Base-by-base conservation (phyloP, 2,329 filamentous ascomycete species). In the Colletotrichum sansevieriae region DNA sequence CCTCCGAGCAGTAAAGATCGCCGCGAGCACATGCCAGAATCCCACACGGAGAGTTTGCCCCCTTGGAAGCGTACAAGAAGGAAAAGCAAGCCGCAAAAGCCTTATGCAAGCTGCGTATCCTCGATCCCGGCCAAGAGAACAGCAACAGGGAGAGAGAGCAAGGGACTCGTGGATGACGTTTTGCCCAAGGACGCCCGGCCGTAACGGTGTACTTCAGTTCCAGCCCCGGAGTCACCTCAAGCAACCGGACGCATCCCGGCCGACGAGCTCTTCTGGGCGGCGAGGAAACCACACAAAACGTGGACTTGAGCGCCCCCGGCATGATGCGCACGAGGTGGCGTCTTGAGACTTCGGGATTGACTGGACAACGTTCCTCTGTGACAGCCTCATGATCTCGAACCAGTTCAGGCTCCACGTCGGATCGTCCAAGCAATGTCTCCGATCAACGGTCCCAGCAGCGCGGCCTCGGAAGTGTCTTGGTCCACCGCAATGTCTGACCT, bases 331-430 rank as follows among this genome's bases (percentile, higher is more conserved):
- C 11, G 39, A 37, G 18, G 46, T 63, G 68, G 52, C 64, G 64
- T 29, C 25, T n/a, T 20, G 29, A 12, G n/a, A 11, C 33, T 41
- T 44, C 35, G 20, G 33, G 22, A 58, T 55, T 56, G 47, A 68
- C 59, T 58, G 68, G 64, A 9, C 18, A 41, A 67, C 46, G 46
- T 54, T 29, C 39, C 33, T 58, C 41, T 25, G 39, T 55, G 49
- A 25, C 58, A 68, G 68, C 64, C 64, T 64, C 68, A 56, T 63
- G 58, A 68, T 70, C 64, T 68, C 12, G 35, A 59, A 39, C 22
- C 13, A n/a, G 18, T 15, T 46, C 15, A 60, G 22, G 18, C 33
- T 18, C 22, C 25, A 35, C 44, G 15, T 39, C 15, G 33, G 47
- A 70, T 68, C 58, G 58, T 49, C 22, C 33, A 39, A 43, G 57